Base-by-base conservation (phyloP, 2,329 filamentous ascomycete species). In the Calonectria naviculata region DNA sequence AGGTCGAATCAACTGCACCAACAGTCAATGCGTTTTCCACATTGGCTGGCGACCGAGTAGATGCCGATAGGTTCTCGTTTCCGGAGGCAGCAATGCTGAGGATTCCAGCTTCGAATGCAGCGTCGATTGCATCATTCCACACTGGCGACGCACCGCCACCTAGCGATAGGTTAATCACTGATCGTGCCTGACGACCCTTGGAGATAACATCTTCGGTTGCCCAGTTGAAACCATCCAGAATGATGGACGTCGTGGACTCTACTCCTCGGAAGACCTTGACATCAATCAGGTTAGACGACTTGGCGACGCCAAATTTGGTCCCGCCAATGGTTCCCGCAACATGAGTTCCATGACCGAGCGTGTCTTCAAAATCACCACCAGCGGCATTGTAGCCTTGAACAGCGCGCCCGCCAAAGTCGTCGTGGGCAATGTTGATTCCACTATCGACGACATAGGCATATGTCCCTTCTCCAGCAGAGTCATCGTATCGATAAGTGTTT, bases 161-260 rank as follows among this genome's bases (percentile, higher is more conserved):
- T 28, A 89, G 80, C 21, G 85, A 87, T 81, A 89, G 83, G 76
- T 83, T 86, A 28, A 87, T 81, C 21, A 87, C 85, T 5, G 85
- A 80, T 4, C 80, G 77, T 6, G 52, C 67, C 2, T 72, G 72
- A 2, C 80, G 77, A 13, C 76, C 77, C 34, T 76, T 78, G 13
- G 72, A 58, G 28, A 78, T 68, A 10, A 83, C 81, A 56, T 84
- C 82, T 8, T 78, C 76, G 1, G 81, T 80, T 0, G 81, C 82
- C 82, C 82, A 85, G 49, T 80, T 77, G 8, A 78, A 81, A 1
- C 80, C 83, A 1, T 77, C 76, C 6, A 85, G 72, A 17, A 83
- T 71, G 21, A 75, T 70, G 1, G 76, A 71, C 0, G 72, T 77
- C 6, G 76, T 68, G 9, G 74, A 70, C 2, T 76, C 68, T 0